A percentile compares a stretch with the other conserved stretches of the same genome.
Evolutionary conservation across 805 yeast species (phyloP).

Genomic region (Candida insectorum): DNA sequence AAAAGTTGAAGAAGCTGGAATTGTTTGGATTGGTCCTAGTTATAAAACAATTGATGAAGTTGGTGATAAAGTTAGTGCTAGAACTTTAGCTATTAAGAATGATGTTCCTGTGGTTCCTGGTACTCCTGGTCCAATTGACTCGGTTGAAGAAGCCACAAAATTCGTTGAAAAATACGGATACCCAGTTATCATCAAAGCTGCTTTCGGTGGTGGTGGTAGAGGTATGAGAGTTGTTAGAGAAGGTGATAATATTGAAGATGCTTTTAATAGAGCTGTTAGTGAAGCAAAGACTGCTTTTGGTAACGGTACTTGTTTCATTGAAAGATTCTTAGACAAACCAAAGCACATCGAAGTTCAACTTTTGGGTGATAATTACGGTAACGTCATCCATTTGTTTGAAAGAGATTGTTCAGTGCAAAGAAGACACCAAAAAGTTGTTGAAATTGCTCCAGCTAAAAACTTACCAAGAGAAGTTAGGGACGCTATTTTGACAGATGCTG

Average conservation of each 20-base stretch:
- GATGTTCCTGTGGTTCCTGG: slow-evolving; percentile 96
- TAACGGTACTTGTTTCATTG: slow-evolving; percentile 97
- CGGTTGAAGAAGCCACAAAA: slow-evolving; percentile 69
- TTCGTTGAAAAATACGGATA: slow-evolving; percentile 84
- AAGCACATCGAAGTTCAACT: slow-evolving; percentile 98
- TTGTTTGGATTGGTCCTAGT: slow-evolving; percentile 95
- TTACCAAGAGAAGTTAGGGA: slow-evolving; percentile 80
- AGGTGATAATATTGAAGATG: slow-evolving; percentile 89
- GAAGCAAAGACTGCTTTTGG: slow-evolving; percentile 97
- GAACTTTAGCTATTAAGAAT: slow-evolving; percentile 77
- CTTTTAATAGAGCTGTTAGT: slow-evolving; percentile 87
- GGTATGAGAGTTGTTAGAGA: slow-evolving; percentile 99
- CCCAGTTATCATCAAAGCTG: slow-evolving; percentile 98
- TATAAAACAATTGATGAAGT: slow-evolving; percentile 85
- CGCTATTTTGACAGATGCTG: slow-evolving; percentile 93
- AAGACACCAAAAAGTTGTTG: slow-evolving; percentile 98
- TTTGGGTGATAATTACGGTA: slow-evolving; percentile 90
- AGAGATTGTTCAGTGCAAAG: slow-evolving; percentile 99
- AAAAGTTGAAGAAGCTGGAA: slow-evolving; percentile 86
- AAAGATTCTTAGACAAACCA: slow-evolving; percentile 90
- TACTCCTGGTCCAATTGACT: slow-evolving; percentile 92
- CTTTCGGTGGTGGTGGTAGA: slow-evolving; percentile 99
- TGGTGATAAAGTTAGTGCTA: slow-evolving; percentile 95
- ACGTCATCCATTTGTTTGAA: slow-evolving; percentile 92
- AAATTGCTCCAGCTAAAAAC: slow-evolving; percentile 95